phyloP scores from a whole-genome alignment of 805 yeast species.

The Blastobotrys muscicola region DNA sequence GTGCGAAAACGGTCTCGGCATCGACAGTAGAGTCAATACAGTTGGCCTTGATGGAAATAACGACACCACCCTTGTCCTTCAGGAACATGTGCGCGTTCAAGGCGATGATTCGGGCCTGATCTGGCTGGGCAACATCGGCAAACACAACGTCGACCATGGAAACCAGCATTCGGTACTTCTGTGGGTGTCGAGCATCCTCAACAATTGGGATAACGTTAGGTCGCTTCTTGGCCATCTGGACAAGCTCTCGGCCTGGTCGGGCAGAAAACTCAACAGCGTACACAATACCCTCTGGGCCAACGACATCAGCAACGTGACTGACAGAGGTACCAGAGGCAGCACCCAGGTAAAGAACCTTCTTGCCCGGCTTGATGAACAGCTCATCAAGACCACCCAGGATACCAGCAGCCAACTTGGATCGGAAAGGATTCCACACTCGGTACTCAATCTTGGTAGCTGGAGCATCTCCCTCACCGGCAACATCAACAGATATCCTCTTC shows the following conservation, averaged over 20 bases:
- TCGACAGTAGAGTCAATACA: slow-evolving; percentile 99
- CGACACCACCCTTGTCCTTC: slow-evolving; percentile 97
- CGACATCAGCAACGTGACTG: slow-evolving; percentile 95
- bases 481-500: slow-evolving; percentile 90
- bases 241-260: slow-evolving; percentile 99
- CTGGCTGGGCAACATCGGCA: slow-evolving; percentile 99
- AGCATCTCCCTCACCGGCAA: slow-evolving; percentile 63
- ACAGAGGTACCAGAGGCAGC: slow-evolving; percentile 99
- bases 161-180: slow-evolving; percentile 96
- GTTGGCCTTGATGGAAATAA: slow-evolving; percentile 98
- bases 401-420: slow-evolving; percentile 99
- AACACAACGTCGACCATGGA: slow-evolving; percentile 99
- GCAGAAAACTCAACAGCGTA: slow-evolving; percentile 99
- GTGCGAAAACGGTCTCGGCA: slow-evolving; percentile 98
- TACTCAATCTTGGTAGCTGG: slow-evolving; percentile 85
- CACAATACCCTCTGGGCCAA: slow-evolving; percentile 98
- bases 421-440: slow-evolving; percentile 99
- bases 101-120: slow-evolving; percentile 99
- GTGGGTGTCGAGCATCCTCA: slow-evolving; percentile 99
- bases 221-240: slow-evolving; percentile 99
- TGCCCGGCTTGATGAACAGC: slow-evolving; percentile 94
- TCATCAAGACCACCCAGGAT: slow-evolving; percentile 99
- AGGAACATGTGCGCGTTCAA: slow-evolving; percentile 96
- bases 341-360: slow-evolving; percentile 94
- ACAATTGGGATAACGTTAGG: slow-evolving; percentile 98